These are phyloP conservation scores for Lecanicillium sp. DNA, from an alignment of 2,329 filamentous ascomycete genomes.

Conservation along the genomic window DNA sequence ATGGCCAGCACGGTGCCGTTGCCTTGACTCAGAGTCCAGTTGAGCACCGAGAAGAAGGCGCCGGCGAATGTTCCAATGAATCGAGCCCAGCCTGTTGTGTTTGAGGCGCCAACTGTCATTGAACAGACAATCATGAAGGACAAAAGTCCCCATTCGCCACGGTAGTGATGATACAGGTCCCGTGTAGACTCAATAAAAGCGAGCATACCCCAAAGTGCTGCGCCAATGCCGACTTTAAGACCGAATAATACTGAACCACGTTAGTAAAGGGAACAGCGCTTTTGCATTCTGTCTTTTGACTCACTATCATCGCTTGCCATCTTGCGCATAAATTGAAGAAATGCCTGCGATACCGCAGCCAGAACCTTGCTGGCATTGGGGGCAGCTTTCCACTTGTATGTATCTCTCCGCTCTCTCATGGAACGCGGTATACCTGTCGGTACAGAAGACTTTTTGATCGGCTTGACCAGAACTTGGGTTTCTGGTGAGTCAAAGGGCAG, in stretches of 20 bases:
- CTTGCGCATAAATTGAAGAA: slow-evolving; percentile 37
- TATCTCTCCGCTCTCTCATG: slow-evolving; percentile 40
- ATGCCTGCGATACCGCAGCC: slow-evolving; percentile 33
- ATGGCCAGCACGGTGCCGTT: slow-evolving; percentile 66
- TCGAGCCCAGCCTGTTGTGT: slow-evolving; percentile 77
- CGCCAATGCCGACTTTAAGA: slow-evolving; percentile 82
- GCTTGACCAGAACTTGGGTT: slow-evolving; percentile 28
- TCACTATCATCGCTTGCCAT: slow-evolving; percentile 44
- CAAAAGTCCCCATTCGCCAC: slow-evolving; percentile 89
- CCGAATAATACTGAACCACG: slow-evolving; percentile 55
- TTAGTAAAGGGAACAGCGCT: no score
- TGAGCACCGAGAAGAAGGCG: slow-evolving; percentile 62
- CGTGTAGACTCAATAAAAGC: slow-evolving; percentile 71
- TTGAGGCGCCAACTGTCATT: slow-evolving; percentile 89
- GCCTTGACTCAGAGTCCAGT: slow-evolving; percentile 68
- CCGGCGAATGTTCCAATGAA: slow-evolving; percentile 79
- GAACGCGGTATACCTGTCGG: slow-evolving; percentile 44
- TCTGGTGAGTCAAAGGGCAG: slow-evolving; percentile 26
- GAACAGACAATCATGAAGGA: slow-evolving; percentile 95
- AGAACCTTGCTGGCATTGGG: slow-evolving; percentile 35
- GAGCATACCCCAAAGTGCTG: slow-evolving; percentile 74
- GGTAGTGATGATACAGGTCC: slow-evolving; percentile 72
- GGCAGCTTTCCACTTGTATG: slow-evolving; percentile 43
- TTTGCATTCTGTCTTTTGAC: slow-evolving; percentile 14
- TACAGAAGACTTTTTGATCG: slow-evolving; percentile 41